phyloP scores from a whole-genome alignment of 140 eudicot genomes.

The Bidens hawaiensis region DNA sequence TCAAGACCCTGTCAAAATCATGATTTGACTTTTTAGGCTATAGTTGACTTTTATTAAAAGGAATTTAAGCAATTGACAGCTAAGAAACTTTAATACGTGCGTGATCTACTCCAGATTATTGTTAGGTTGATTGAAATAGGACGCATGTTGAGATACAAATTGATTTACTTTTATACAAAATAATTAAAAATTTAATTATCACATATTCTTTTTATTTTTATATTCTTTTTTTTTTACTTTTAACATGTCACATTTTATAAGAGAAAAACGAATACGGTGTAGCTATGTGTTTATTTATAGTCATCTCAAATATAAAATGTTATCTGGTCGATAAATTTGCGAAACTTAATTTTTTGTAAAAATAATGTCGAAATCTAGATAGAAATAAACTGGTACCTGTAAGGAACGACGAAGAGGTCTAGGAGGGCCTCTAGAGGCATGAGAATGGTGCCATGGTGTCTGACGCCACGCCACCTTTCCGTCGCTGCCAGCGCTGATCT shows the following conservation, averaged over 20 bases:
- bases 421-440: constrained; percentile 8
- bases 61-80: not conserved
- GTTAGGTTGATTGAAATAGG: not conserved
- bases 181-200: too few relatives aligned
- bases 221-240: too few relatives aligned
- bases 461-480: constrained; percentile 2
- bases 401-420: constrained; percentile 7
- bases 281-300: too few relatives aligned
- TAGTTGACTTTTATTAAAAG: constrained; percentile 19
- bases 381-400: not conserved
- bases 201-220: too few relatives aligned
- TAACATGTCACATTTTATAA: too few relatives aligned
- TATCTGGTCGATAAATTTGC: too few relatives aligned
- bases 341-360: too few relatives aligned
- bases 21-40: not conserved
- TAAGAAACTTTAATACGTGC: constrained; percentile 21
- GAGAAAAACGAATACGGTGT: too few relatives aligned
- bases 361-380: too few relatives aligned
- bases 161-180: too few relatives aligned
- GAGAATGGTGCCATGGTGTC: constrained; percentile 6
- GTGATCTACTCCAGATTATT: constrained; percentile 18
- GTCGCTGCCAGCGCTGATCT: not conserved
- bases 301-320: too few relatives aligned
- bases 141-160: not conserved
- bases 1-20: constrained; percentile 9